Conservation (phyloP, 345 rosid genomes). For the Tarenaya hassleriana region DNA sequence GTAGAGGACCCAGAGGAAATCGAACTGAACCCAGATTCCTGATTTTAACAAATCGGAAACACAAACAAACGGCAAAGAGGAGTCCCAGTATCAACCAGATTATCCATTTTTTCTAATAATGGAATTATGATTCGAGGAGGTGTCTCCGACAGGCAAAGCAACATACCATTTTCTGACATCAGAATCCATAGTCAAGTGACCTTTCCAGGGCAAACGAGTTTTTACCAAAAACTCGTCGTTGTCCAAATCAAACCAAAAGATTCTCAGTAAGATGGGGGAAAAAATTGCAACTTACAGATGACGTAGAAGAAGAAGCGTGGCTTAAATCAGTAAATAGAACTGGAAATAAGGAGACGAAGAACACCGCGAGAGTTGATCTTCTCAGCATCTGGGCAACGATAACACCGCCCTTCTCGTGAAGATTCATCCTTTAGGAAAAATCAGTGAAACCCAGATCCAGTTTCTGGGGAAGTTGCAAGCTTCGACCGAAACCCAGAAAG, state of each 20-base stretch:
- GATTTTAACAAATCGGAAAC: conserved; percentile 14
- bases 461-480: conserved; percentile 9
- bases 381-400: conserved; percentile 17
- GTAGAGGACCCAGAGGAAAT: background rate
- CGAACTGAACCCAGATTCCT: background rate
- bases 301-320: conserved; percentile 41
- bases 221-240: background rate
- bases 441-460: conserved; percentile 28
- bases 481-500: conserved; percentile 11
- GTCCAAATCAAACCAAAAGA: conserved; percentile 3
- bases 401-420: conserved; percentile 16
- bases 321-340: conserved; percentile 33
- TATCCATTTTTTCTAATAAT: conserved; percentile 13
- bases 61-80: too few relatives aligned
- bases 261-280: conserved; percentile 12
- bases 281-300: conserved; percentile 24
- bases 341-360: conserved; percentile 40
- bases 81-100: too few relatives aligned
- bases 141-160: conserved; percentile 12
- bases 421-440: conserved; percentile 31
- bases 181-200: background rate
- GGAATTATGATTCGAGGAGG: conserved; percentile 8
- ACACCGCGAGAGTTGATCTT: conserved; percentile 32
- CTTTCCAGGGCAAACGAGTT: conserved; percentile 7
- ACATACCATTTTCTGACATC: conserved; percentile 10